Percentiles rank a stretch among this genome's conserved stretches.
These are phyloP conservation scores for Flammula alnicola DNA, from an alignment of 1,284 basidiomycete species.

Conservation along the genomic window DNA sequence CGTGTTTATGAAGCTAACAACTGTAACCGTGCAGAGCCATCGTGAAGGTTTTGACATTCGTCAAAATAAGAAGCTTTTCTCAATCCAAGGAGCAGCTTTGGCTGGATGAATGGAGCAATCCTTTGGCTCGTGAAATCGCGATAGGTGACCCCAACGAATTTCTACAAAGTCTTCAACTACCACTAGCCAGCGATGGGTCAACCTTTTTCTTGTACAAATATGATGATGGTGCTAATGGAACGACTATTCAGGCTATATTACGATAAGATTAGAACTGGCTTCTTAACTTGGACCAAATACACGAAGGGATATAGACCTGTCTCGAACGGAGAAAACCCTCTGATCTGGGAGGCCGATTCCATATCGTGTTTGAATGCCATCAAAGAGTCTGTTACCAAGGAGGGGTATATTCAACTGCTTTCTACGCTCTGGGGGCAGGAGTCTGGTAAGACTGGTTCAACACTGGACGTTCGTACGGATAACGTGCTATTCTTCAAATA, in stretches of 20 bases:
- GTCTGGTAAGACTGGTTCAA: conserved; percentile 54
- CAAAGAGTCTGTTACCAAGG: conserved; percentile 48
- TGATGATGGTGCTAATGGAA: neutral
- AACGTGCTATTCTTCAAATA: conserved; percentile 73
- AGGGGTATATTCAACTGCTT: conserved; percentile 66
- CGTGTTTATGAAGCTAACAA: conserved; percentile 17
- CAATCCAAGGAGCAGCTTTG: conserved; percentile 74
- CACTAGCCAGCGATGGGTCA: conserved; percentile 33
- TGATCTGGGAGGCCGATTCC: conserved; percentile 73
- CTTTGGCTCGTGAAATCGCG: conserved; percentile 61
- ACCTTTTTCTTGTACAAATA: conserved; percentile 15
- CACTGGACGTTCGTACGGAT: conserved; percentile 64
- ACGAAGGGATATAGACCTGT: conserved; percentile 71
- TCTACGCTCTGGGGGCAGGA: conserved; percentile 75
- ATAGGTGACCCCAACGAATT: conserved; percentile 56
- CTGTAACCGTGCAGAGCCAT: conserved; percentile 58
- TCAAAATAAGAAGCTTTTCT: conserved; percentile 88
- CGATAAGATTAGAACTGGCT: conserved; percentile 86
- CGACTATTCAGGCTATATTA: conserved; percentile 54
- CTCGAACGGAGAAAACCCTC: conserved; percentile 50
- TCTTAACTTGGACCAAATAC: conserved; percentile 80
- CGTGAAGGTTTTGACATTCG: conserved; percentile 73
- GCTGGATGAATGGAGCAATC: conserved; percentile 81
- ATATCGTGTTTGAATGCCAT: conserved; percentile 65
- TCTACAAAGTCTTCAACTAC: conserved; percentile 46